phyloP scores from a whole-genome alignment of 768 basidiomycete species.

The Royoungia palumana region DNA sequence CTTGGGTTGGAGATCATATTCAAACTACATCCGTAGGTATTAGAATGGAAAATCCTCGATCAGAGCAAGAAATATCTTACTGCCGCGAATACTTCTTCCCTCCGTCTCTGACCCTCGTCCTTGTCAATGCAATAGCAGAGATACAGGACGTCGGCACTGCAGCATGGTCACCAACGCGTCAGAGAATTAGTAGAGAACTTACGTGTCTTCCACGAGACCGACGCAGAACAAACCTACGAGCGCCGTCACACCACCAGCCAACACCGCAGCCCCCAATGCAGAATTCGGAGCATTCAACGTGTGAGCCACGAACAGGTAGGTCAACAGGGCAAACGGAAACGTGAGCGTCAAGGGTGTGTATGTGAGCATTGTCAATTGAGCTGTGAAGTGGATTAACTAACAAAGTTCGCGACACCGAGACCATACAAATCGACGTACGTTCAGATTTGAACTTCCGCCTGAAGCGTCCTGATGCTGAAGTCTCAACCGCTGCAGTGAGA shows the following conservation, averaged over 20 bases:
- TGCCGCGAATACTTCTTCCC: conserved; percentile 52
- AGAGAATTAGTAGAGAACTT: conserved; percentile 24
- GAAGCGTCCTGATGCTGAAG: conserved; percentile 37
- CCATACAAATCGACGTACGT: conserved; percentile 41
- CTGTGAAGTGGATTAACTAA: conserved; percentile 29
- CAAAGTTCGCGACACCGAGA: neutral
- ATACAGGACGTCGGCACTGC: conserved; percentile 61
- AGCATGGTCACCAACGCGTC: neutral
- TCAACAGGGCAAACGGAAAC: conserved; percentile 74
- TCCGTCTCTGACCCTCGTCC: conserved; percentile 48
- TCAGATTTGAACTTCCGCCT: conserved; percentile 52
- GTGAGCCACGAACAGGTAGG: conserved; percentile 89
- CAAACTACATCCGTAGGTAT: conserved; percentile 31
- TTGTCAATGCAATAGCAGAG: conserved; percentile 67
- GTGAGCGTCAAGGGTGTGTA: conserved; percentile 74
- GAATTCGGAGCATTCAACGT: conserved; percentile 65
- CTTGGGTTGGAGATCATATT: conserved; percentile 35
- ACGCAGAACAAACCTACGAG: conserved; percentile 82
- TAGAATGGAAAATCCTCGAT: conserved; percentile 1
- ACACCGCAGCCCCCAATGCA: conserved; percentile 69
- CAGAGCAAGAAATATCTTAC: conserved; percentile 34
- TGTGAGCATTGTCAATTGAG: conserved; percentile 67
- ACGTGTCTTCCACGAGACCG: conserved; percentile 76
- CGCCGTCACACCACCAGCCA: conserved; percentile 77
- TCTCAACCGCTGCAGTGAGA: conserved; percentile 55